A percentile compares a stretch with the other conserved stretches of the same genome.
Conservation (phyloP, 768 basidiomycete genomes). For the Leccinum arenicola region DNA sequence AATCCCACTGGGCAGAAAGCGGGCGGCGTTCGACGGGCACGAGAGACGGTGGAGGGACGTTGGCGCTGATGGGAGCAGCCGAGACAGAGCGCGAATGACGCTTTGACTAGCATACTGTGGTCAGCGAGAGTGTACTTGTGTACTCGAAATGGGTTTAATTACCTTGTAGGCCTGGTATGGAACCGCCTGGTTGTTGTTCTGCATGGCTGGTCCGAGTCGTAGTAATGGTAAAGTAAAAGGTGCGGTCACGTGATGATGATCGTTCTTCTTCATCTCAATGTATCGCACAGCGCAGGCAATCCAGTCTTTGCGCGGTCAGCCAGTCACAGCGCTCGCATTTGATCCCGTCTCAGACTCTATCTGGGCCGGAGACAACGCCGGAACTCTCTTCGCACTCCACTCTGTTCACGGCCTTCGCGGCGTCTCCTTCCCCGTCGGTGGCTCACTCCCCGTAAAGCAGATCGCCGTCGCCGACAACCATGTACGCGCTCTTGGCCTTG, state of each 20-base stretch:
- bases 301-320: conserved; percentile 31
- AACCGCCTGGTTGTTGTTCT: conserved; percentile 29
- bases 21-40: not conserved
- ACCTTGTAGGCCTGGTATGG: conserved; percentile 53
- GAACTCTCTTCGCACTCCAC: conserved; percentile 68
- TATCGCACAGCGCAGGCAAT: conserved; percentile 23
- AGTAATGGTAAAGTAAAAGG: not conserved
- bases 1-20: conserved; percentile 20
- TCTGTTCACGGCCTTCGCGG: conserved; percentile 61
- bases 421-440: conserved; percentile 72
- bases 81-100: conserved; percentile 44
- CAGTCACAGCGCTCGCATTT: conserved; percentile 77
- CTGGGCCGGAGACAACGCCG: conserved; percentile 78
- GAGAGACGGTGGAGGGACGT: conserved; percentile 21
- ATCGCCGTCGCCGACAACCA: conserved; percentile 76
- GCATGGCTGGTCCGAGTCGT: not conserved
- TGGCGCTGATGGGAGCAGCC: conserved; percentile 21
- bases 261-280: conserved; percentile 8
- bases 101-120: conserved; percentile 37
- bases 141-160: not conserved
- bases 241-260: conserved; percentile 16
- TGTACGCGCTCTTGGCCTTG: conserved; percentile 60
- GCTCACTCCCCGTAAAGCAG: conserved; percentile 66
- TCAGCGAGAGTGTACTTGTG: not conserved
- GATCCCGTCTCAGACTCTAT: conserved; percentile 89